These are phyloP conservation scores for Candida broadrunensis DNA, from an alignment of 805 yeast genomes.

Conservation along the genomic window DNA sequence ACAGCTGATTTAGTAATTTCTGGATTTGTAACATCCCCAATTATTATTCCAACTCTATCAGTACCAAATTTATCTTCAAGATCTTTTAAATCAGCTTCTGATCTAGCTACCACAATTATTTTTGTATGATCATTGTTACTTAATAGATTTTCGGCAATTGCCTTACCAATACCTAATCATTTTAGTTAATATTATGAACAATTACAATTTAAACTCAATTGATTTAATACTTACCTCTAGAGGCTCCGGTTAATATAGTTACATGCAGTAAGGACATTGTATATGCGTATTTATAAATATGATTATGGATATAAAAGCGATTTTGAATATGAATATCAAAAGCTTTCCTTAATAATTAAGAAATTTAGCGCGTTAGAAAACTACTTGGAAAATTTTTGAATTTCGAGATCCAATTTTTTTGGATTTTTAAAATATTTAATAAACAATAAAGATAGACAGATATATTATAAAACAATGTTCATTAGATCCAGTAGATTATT, in stretches of 20 bases:
- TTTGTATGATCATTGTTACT: constrained; percentile 27
- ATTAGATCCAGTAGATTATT: not conserved
- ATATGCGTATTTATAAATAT: no score
- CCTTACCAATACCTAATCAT: constrained; percentile 70
- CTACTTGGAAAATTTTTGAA: no score
- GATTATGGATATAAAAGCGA: no score
- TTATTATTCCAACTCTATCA: constrained; percentile 47
- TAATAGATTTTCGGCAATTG: constrained; percentile 57
- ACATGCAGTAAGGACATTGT: no score
- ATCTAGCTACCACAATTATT: constrained; percentile 73
- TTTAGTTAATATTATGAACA: constrained; percentile 7
- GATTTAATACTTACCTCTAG: constrained; percentile 44
- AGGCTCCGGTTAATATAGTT: constrained; percentile 59
- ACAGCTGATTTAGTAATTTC: constrained; percentile 37
- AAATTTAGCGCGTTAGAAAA: no score
- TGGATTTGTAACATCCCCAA: constrained; percentile 59
- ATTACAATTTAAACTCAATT: not conserved
- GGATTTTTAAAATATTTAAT: no score
- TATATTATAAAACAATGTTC: no score
- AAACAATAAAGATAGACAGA: no score
- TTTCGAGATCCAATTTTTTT: no score
- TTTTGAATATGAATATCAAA: no score
- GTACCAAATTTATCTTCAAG: constrained; percentile 44
- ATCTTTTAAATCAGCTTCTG: constrained; percentile 44
- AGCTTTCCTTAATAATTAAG: no score